Evolutionary conservation across 2,329 filamentous ascomycete genomes (phyloP).

Genomic region (Neocatenulostroma microsporum): DNA sequence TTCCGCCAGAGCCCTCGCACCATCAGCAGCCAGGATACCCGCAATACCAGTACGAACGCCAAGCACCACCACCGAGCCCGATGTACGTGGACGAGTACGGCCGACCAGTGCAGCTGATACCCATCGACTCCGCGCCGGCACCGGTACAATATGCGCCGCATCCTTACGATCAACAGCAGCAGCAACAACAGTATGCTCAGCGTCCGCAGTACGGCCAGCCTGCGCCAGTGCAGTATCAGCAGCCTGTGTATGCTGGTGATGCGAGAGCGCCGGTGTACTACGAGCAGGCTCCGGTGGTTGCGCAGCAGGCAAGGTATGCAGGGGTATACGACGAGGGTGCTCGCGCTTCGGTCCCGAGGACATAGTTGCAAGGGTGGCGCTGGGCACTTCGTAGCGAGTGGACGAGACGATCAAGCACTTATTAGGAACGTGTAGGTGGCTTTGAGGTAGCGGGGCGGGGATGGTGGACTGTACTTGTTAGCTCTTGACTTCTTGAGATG

Average conservation of each 20-base stretch:
- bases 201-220: conserved; percentile 1
- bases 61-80: conserved; percentile 13
- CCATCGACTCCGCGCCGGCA: conserved; percentile 21
- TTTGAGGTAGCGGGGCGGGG: too few relatives aligned
- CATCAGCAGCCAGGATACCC: conserved; percentile 5
- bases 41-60: conserved; percentile 14
- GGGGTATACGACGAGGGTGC: conserved; percentile 1
- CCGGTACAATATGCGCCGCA: conserved; percentile 21
- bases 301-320: background rate
- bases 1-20: conserved; percentile 13
- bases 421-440: too few relatives aligned
- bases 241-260: conserved; percentile 2
- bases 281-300: conserved; percentile 1
- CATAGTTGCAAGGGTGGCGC: too few relatives aligned
- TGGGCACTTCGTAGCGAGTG: too few relatives aligned
- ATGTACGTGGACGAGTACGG: conserved; percentile 30
- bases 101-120: conserved; percentile 21
- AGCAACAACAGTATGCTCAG: conserved; percentile 4
- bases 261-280: conserved; percentile 5
- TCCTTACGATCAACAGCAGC: conserved; percentile 22
- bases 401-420: too few relatives aligned
- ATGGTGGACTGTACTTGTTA: too few relatives aligned
- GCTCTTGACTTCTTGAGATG: too few relatives aligned
- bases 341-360: background rate
- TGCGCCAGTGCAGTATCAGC: conserved; percentile 5